Evolutionary conservation across 352 stramenopile species (phyloP).

Genomic region (Pythium plurisporium): DNA sequence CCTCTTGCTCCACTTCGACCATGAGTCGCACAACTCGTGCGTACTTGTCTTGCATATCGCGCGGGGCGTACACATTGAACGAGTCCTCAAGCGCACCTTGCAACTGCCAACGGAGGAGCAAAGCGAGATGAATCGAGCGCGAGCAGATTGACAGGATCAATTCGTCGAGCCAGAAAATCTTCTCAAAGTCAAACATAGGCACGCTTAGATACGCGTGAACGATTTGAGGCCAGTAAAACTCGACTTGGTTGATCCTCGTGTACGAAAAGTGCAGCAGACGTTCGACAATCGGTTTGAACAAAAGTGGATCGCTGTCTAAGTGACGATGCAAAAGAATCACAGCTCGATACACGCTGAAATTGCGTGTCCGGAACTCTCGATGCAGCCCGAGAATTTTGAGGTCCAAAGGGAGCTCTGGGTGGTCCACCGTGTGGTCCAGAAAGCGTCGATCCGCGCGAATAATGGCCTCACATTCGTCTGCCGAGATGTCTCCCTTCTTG

Average conservation of each 20-base stretch:
- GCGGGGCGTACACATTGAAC: conserved; percentile 66
- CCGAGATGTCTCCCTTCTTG: conserved; percentile 77
- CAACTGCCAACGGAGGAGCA: conserved; percentile 85
- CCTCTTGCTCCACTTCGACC: conserved; percentile 83
- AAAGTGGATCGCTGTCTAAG: conserved; percentile 75
- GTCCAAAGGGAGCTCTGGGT: conserved; percentile 81
- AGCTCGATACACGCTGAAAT: conserved; percentile 78
- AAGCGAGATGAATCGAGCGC: conserved; percentile 77
- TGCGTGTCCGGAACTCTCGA: conserved; percentile 79
- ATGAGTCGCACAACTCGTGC: conserved; percentile 77
- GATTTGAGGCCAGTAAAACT: conserved; percentile 91
- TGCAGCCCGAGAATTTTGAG: conserved; percentile 83
- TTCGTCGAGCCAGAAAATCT: conserved; percentile 88
- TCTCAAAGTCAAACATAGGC: conserved; percentile 88
- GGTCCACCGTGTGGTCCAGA: conserved; percentile 77
- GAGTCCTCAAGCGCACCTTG: conserved; percentile 84
- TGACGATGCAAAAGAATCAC: conserved; percentile 84
- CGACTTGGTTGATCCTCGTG: conserved; percentile 87
- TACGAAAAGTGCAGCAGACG: conserved; percentile 83
- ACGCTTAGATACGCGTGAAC: conserved; percentile 86
- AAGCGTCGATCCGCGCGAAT: conserved; percentile 78
- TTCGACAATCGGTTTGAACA: conserved; percentile 87
- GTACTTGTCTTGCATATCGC: conserved; percentile 86
- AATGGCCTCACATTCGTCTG: conserved; percentile 86
- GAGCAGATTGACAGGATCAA: conserved; percentile 85